Conservation (phyloP, 176 grass and related monocot species). For the Oryza meridionalis region DNA sequence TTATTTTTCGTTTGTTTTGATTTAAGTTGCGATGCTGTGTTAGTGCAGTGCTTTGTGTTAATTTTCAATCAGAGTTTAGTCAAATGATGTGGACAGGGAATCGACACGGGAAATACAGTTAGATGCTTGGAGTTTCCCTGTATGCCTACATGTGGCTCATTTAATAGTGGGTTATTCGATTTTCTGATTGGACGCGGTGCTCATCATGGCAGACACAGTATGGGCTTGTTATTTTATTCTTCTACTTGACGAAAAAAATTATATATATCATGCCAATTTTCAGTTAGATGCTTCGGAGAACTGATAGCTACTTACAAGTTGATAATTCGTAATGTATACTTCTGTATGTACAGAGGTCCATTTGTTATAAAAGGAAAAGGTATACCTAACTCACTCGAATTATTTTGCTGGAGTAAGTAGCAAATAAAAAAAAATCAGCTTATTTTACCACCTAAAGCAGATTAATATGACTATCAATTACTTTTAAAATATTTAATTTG, state of each 20-base stretch:
- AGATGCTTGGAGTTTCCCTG: constrained; percentile 5
- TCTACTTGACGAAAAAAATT: neutral
- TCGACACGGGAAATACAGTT: neutral
- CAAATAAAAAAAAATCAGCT: neutral
- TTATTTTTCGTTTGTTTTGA: neutral
- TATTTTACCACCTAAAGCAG: neutral
- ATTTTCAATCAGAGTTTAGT: neutral
- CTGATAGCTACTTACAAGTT: neutral
- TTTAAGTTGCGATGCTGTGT: neutral
- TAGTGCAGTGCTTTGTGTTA: neutral
- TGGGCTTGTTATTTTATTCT: neutral
- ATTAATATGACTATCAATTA: no score
- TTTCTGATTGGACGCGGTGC: neutral
- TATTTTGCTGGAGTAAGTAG: no score
- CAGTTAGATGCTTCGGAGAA: neutral
- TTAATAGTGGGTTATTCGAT: neutral
- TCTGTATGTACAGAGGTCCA: no score
- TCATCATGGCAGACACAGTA: neutral
- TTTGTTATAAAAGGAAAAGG: no score
- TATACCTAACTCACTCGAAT: no score
- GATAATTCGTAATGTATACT: neutral
- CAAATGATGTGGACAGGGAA: constrained; percentile 24
- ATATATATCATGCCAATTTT: neutral
- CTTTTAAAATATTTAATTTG: no score
- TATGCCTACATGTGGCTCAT: constrained; percentile 1